Conservation (phyloP, 2,329 filamentous ascomycete species). For the Ustulina deusta region DNA sequence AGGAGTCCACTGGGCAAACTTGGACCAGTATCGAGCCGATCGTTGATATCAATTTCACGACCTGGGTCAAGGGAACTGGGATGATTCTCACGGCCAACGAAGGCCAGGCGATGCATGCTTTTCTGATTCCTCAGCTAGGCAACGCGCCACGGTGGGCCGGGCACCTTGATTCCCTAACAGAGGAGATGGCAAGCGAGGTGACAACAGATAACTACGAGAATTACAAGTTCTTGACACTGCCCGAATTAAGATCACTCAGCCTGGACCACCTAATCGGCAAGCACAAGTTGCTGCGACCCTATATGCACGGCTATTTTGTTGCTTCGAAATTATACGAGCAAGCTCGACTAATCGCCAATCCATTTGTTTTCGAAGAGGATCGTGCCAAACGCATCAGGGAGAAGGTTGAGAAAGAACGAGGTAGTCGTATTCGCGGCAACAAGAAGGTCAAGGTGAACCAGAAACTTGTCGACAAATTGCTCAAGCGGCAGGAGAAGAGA, state of each 20-base stretch:
- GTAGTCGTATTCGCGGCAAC: slow-evolving; percentile 90
- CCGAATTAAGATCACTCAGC: slow-evolving; percentile 86
- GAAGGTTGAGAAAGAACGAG: slow-evolving; percentile 97
- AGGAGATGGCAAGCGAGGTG: slow-evolving; percentile 93
- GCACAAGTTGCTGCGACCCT: slow-evolving; percentile 88
- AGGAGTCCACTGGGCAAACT: slow-evolving; percentile 81
- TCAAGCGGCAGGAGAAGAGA: slow-evolving; percentile 72
- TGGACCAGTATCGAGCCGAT: slow-evolving; percentile 97
- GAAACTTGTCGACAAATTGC: slow-evolving; percentile 79
- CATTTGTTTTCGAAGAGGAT: slow-evolving; percentile 93
- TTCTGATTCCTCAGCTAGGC: slow-evolving; percentile 93
- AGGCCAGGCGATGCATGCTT: slow-evolving; percentile 92
- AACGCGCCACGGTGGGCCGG: slow-evolving; percentile 95
- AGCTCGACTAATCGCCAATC: slow-evolving; percentile 90
- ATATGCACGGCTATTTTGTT: slow-evolving; percentile 99
- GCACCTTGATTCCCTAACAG: slow-evolving; percentile 96
- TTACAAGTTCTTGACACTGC: slow-evolving; percentile 95
- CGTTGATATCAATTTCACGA: slow-evolving; percentile 94
- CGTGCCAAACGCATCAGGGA: slow-evolving; percentile 90
- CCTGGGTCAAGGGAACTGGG: slow-evolving; percentile 90
- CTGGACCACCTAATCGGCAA: slow-evolving; percentile 90
- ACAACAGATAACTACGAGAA: slow-evolving; percentile 93
- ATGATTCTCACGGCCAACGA: slow-evolving; percentile 95
- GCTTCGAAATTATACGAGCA: slow-evolving; percentile 96
- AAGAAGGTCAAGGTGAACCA: slow-evolving; percentile 99